phyloP scores from a whole-genome alignment of 495 filamentous ascomycete species.

The Penicillium antarcticum region DNA sequence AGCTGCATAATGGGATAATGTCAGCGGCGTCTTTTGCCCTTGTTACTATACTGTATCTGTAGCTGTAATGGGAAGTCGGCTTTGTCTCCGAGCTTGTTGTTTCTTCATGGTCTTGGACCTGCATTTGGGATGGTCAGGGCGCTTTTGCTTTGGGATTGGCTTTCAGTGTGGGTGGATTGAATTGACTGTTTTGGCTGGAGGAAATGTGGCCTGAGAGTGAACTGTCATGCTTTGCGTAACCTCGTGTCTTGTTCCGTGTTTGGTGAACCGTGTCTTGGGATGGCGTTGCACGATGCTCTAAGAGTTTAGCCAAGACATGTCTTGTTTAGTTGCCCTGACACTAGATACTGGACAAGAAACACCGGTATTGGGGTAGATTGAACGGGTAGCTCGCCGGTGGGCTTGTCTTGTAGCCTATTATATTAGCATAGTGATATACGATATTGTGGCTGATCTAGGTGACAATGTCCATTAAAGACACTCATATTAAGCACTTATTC shows the following conservation, averaged over 20 bases:
- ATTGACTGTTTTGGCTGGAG: not conserved
- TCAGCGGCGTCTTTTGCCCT: not conserved
- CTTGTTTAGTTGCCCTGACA: too few species aligned
- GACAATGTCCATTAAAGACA: too few species aligned
- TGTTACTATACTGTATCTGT: not conserved
- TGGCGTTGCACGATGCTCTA: constrained; percentile 1
- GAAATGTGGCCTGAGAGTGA: not conserved
- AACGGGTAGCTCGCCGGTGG: not conserved
- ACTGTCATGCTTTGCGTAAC: not conserved
- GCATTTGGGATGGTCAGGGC: not conserved
- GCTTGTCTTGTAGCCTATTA: not conserved
- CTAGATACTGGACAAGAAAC: too few species aligned
- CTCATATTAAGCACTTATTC: too few species aligned
- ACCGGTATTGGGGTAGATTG: too few species aligned
- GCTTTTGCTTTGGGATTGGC: not conserved
- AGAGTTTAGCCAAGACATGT: not conserved
- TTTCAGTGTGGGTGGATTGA: too few species aligned
- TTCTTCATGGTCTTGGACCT: not conserved
- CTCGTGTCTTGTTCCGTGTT: not conserved
- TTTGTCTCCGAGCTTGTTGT: not conserved
- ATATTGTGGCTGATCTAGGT: too few species aligned
- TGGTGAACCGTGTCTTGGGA: not conserved
- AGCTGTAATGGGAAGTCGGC: too few species aligned
- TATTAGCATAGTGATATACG: too few species aligned
- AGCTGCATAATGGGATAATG: not conserved